phyloP scores from a whole-genome alignment of 495 filamentous ascomycete genomes.

The Penicillium paradoxum region DNA sequence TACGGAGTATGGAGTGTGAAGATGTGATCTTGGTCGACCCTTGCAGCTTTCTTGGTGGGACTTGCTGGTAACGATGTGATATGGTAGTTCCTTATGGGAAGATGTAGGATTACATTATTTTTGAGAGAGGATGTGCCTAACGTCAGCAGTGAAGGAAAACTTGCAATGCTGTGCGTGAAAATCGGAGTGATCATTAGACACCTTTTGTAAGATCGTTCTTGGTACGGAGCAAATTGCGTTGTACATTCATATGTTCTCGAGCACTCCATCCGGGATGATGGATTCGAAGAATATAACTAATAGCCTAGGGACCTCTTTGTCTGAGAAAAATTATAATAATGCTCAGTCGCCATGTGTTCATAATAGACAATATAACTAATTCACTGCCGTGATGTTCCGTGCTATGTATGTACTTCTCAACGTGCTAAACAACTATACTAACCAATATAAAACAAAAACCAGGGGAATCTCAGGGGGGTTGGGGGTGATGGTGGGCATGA shows the following conservation, averaged over 20 bases:
- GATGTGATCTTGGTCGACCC: not conserved
- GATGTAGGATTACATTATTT: too few relatives aligned
- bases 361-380: conserved; percentile 2
- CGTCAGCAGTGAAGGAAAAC: too few relatives aligned
- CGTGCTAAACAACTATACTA: conserved; percentile 19
- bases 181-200: too few relatives aligned
- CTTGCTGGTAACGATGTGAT: not conserved
- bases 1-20: too few relatives aligned
- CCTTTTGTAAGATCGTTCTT: too few relatives aligned
- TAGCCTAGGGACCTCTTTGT: not conserved
- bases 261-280: not conserved
- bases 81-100: not conserved
- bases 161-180: too few relatives aligned
- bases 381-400: conserved; percentile 10
- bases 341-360: not conserved
- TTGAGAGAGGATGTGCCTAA: too few relatives aligned
- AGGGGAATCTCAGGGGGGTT: conserved; percentile 26
- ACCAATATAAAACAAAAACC: conserved; percentile 2
- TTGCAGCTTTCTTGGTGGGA: not conserved
- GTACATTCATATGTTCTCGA: not conserved
- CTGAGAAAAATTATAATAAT: not conserved
- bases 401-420: conserved; percentile 22
- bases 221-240: not conserved
- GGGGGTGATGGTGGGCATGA: too few relatives aligned
- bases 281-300: not conserved